phyloP scores from a whole-genome alignment of 2,329 filamentous ascomycete species.

The Corynespora cassiicola region DNA sequence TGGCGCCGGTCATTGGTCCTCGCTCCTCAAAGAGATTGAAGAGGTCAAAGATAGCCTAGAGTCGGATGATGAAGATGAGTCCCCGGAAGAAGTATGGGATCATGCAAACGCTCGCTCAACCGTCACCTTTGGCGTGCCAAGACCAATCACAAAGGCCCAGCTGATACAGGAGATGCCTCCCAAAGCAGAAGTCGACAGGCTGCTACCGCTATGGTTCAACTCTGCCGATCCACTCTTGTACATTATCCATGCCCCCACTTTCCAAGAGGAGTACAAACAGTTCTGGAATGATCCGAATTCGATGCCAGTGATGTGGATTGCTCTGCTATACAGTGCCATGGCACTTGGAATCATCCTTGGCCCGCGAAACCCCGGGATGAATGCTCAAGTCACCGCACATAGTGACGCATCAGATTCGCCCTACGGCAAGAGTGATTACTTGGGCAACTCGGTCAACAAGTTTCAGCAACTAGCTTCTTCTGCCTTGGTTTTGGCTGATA shows the following conservation, averaged over 20 bases:
- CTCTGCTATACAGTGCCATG: conserved; percentile 22
- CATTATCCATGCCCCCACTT: conserved; percentile 30
- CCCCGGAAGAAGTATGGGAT: conserved; percentile 24
- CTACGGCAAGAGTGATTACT: conserved; percentile 9
- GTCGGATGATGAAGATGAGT: conserved; percentile 20
- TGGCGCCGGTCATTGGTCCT: conserved; percentile 32
- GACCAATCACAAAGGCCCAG: conserved; percentile 21
- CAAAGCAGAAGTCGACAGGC: conserved; percentile 31
- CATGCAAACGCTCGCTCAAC: conserved; percentile 20
- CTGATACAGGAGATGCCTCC: conserved; percentile 30
- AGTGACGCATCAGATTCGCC: conserved; percentile 10
- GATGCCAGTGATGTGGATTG: conserved; percentile 28
- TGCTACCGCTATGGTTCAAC: conserved; percentile 29
- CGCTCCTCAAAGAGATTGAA: conserved; percentile 33
- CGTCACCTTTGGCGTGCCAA: conserved; percentile 28
- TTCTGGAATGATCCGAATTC: conserved; percentile 25
- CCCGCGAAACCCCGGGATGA: conserved; percentile 27
- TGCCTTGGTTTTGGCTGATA: conserved; percentile 31
- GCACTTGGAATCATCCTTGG: conserved; percentile 28
- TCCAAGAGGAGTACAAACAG: conserved; percentile 30
- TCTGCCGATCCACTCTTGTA: conserved; percentile 27
- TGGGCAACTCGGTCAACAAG: conserved; percentile 14
- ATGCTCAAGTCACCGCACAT: conserved; percentile 16
- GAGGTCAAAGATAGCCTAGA: conserved; percentile 34
- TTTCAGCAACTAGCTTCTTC: conserved; percentile 32